These are phyloP conservation scores for Aotearoamyces nothofagi DNA, from an alignment of 2,329 filamentous ascomycete species.

Conservation along the genomic window DNA sequence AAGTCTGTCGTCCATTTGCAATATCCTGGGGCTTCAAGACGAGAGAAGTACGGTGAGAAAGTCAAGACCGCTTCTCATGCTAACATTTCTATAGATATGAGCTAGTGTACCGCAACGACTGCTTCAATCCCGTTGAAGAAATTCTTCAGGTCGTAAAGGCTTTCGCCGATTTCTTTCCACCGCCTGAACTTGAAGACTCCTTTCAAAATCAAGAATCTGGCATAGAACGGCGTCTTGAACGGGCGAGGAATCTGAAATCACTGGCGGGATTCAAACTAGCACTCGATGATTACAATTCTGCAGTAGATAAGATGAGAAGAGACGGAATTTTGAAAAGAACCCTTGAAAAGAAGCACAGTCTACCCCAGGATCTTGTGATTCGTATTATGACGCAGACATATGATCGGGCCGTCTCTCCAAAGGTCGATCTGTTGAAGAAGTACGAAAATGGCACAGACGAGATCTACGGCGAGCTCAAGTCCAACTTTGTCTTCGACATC, in stretches of 20 bases:
- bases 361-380: constrained; percentile 59
- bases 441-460: constrained; percentile 88
- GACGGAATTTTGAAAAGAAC: constrained; percentile 60
- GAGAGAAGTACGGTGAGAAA: constrained; percentile 40
- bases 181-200: constrained; percentile 46
- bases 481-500: constrained; percentile 70
- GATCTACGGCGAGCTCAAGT: constrained; percentile 84
- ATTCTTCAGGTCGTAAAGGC: constrained; percentile 56
- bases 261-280: constrained; percentile 56
- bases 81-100: constrained; percentile 37
- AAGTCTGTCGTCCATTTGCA: constrained; percentile 54
- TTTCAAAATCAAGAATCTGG: constrained; percentile 62
- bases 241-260: constrained; percentile 43
- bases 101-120: constrained; percentile 64
- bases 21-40: constrained; percentile 62
- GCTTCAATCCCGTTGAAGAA: constrained; percentile 61
- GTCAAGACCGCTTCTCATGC: constrained; percentile 2
- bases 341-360: constrained; percentile 50
- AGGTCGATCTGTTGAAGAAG: constrained; percentile 67
- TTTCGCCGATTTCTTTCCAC: constrained; percentile 64
- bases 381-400: constrained; percentile 82
- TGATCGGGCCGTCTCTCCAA: constrained; percentile 79
- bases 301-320: constrained; percentile 47
- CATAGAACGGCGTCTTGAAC: constrained; percentile 61
- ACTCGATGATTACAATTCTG: constrained; percentile 62